Percentiles rank a stretch among this genome's conserved stretches.
Evolutionary conservation across 2,329 filamentous ascomycete genomes (phyloP).

Genomic region (Sarocladium brachiariae): DNA sequence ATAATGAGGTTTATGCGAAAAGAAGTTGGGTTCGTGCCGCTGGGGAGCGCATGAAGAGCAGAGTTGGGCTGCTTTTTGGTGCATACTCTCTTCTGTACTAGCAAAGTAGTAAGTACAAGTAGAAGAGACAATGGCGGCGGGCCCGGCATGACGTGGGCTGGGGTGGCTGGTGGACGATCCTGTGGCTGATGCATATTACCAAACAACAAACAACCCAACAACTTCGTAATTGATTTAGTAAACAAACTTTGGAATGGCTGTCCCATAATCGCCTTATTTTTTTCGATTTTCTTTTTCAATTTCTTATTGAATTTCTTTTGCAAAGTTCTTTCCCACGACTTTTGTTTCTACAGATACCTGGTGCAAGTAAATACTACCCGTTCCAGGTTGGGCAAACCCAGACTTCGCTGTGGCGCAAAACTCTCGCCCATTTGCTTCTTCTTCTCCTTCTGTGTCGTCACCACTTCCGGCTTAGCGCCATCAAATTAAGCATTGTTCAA

Average conservation of each 20-base stretch:
- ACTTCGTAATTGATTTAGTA: too few species aligned
- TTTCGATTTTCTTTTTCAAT: too few species aligned
- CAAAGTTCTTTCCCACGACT: too few species aligned
- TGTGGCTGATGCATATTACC: conserved; percentile 9
- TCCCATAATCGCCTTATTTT: too few species aligned
- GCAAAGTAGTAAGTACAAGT: too few species aligned
- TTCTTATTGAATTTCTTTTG: too few species aligned
- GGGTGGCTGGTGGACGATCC: conserved; percentile 19
- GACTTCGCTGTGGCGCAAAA: conserved; percentile 9
- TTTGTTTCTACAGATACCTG: too few species aligned
- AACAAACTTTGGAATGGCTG: too few species aligned
- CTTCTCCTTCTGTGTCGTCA: not conserved
- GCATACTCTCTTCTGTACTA: not conserved
- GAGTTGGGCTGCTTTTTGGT: conserved; percentile 5
- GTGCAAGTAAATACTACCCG: too few species aligned
- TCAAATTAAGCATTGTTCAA: not conserved
- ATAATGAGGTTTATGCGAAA: not conserved
- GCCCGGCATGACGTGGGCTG: conserved; percentile 20
- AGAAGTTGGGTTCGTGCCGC: not conserved
- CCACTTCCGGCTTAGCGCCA: not conserved
- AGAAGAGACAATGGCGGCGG: conserved; percentile 1
- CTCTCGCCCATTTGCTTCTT: not conserved
- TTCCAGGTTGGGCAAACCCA: too few species aligned
- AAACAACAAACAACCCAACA: too few species aligned
- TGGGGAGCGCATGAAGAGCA: not conserved